These are phyloP conservation scores for Arxiozyma heterogenica DNA, from an alignment of 1,139 yeast species.

Conservation along the genomic window DNA sequence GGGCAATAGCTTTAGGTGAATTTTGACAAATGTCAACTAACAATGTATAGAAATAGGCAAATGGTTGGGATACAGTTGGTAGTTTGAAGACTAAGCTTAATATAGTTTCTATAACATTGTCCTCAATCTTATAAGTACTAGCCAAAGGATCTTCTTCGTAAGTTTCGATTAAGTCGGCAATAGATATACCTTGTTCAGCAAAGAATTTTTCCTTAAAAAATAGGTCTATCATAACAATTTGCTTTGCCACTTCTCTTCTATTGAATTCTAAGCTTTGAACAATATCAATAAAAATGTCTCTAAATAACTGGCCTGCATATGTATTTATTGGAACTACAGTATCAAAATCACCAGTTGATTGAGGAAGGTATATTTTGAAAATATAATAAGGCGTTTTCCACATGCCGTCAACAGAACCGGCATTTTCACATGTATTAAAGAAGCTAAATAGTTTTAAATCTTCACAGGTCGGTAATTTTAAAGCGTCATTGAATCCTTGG, in stretches of 20 bases:
- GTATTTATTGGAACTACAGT: constrained; percentile 65
- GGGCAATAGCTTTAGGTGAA: constrained; percentile 87
- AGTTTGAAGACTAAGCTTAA: constrained; percentile 68
- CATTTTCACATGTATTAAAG: constrained; percentile 29
- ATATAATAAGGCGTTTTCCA: constrained; percentile 52
- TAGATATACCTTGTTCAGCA: constrained; percentile 75
- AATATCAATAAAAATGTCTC: constrained; percentile 68
- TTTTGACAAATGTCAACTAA: constrained; percentile 79
- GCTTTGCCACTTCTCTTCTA: constrained; percentile 79
- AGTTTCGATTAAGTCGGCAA: constrained; percentile 55
- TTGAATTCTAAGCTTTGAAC: constrained; percentile 79
- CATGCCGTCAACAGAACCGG: constrained; percentile 41
- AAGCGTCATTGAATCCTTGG: constrained; percentile 28
- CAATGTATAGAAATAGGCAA: constrained; percentile 77
- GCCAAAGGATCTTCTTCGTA: constrained; percentile 32
- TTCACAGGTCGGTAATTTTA: constrained; percentile 36
- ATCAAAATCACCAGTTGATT: constrained; percentile 39
- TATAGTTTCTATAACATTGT: constrained; percentile 75
- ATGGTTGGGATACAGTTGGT: constrained; percentile 58
- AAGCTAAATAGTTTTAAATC: constrained; percentile 30
- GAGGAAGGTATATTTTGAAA: constrained; percentile 56
- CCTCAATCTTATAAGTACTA: constrained; percentile 87
- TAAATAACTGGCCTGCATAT: constrained; percentile 53
- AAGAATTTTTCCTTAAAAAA: constrained; percentile 65
- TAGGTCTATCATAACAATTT: constrained; percentile 63